Evolutionary conservation across 2,329 filamentous ascomycete genomes (phyloP), one percentile per base, ranked within the genome.

Genomic region (Colletotrichum sp.): DNA sequence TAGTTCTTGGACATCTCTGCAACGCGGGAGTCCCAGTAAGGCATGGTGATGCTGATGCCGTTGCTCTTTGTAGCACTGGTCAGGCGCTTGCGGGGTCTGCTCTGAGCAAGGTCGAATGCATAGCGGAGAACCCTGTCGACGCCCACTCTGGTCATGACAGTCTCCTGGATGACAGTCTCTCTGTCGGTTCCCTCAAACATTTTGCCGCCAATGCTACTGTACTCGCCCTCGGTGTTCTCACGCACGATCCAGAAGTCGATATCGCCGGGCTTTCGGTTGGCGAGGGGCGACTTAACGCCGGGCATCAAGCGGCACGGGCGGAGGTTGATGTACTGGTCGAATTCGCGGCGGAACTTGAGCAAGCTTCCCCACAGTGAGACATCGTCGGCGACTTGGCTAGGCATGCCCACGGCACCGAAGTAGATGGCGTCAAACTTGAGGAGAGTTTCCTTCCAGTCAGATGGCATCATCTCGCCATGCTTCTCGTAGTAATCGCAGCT

Each of bases 291-390:
- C 71, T 89, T 84, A 0, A 90, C 92, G 18, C 92, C 92, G 10
- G 87, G 87, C 74, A 93, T 89, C n/a, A 92, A 89, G 21, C 89
- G 89, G 3, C 90, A 92, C 0, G 92, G 92, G 3, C 92, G 88
- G 0, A 93, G 90, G 75, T 94, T 94, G 77, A 92, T 92, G 78
- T 93, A 94, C 78, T 93, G 91, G 78, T 93, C 92, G 77, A 93
- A 86, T 5, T 89, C 87, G 76, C 93, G 91, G 78, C 92, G 90
- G 79, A 94, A 93, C 2, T 92, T 91, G 2, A 94, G 86, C 66
- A 92, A 90, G 18, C 93, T 86, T 30, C 88, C 88, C 92, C 92
- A 93, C 13, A 94, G 89, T 0, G 91, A 92, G 76, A 93, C 91
- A 78, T 93, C 92, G 78, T 93, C 92, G 9, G 92, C 92, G 0